These are phyloP conservation scores for Globisporangium mamillatum DNA, from an alignment of 352 stramenopile species.

Conservation along the genomic window DNA sequence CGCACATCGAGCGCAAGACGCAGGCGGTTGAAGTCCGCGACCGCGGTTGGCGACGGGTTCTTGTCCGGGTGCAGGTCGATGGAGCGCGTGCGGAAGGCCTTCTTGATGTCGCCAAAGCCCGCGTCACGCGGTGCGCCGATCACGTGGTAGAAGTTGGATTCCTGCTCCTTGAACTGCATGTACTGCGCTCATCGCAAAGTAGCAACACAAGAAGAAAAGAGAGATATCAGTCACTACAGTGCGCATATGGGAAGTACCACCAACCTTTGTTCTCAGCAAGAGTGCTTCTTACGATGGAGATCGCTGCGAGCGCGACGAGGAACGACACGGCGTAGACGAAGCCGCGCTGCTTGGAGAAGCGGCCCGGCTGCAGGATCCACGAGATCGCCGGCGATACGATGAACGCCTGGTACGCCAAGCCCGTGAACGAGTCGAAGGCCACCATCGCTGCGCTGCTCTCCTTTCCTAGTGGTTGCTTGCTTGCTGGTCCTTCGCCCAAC, in stretches of 20 bases:
- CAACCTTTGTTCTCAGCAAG: background rate
- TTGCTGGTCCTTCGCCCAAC: background rate
- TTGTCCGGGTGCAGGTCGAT: constrained; percentile 97
- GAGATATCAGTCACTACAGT: background rate
- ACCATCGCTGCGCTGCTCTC: constrained; percentile 27
- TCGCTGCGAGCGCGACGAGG: constrained; percentile 86
- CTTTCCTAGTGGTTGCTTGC: background rate
- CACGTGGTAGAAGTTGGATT: constrained; percentile 94
- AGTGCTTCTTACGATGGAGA: constrained; percentile 83
- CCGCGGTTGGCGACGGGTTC: constrained; percentile 90
- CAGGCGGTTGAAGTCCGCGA: constrained; percentile 91
- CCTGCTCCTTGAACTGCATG: constrained; percentile 87
- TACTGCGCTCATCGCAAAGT: constrained; percentile 22
- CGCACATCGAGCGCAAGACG: constrained; percentile 94
- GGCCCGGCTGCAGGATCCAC: constrained; percentile 94
- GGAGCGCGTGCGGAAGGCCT: constrained; percentile 93
- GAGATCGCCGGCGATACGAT: constrained; percentile 88
- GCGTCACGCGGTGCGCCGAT: constrained; percentile 89
- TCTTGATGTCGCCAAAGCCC: constrained; percentile 94
- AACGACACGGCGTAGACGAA: constrained; percentile 95
- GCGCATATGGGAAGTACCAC: background rate
- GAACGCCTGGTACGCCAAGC: constrained; percentile 71
- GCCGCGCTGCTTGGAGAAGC: constrained; percentile 90
- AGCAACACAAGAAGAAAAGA: background rate
- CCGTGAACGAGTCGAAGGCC: constrained; percentile 58